Conservation (phyloP, 2,329 filamentous ascomycete species). For the Penicillium sp. region DNA sequence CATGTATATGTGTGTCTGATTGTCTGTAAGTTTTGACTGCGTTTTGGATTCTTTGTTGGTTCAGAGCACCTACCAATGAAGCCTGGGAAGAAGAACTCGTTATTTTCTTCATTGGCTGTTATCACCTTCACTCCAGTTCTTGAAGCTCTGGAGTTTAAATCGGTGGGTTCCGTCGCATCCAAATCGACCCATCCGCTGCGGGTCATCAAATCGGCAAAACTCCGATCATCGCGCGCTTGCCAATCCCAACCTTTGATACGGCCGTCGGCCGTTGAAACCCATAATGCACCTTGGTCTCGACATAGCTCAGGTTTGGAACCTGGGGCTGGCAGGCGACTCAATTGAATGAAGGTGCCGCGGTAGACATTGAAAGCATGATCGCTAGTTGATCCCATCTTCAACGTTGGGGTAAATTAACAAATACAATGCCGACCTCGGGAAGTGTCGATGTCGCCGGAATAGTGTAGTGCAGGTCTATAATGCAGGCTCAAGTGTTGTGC, state of each 20-base stretch:
- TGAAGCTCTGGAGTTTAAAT: constrained; percentile 9
- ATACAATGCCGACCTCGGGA: no score
- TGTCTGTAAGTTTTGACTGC: neutral
- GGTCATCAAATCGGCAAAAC: constrained; percentile 29
- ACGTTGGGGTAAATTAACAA: no score
- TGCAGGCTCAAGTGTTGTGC: neutral
- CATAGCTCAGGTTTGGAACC: constrained; percentile 51
- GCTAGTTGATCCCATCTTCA: constrained; percentile 13
- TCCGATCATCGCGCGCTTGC: constrained; percentile 27
- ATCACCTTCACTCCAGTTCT: constrained; percentile 34
- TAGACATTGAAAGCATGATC: constrained; percentile 50
- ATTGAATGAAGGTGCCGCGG: constrained; percentile 63
- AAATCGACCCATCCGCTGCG: constrained; percentile 35
- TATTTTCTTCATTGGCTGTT: constrained; percentile 43
- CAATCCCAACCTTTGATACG: constrained; percentile 39
- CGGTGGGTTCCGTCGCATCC: constrained; percentile 10
- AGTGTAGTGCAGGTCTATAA: neutral
- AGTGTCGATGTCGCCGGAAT: neutral
- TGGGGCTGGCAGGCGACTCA: constrained; percentile 38
- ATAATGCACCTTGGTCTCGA: constrained; percentile 52
- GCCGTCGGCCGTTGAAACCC: constrained; percentile 37
- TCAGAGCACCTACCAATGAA: constrained; percentile 44
- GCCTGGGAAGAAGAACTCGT: constrained; percentile 50
- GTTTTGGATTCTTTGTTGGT: neutral
- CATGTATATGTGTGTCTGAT: constrained; percentile 91